Percentiles rank a stretch among this genome's conserved stretches.
Conservation (phyloP, 2,329 filamentous ascomycete genomes). For the Fusarium graminum region DNA sequence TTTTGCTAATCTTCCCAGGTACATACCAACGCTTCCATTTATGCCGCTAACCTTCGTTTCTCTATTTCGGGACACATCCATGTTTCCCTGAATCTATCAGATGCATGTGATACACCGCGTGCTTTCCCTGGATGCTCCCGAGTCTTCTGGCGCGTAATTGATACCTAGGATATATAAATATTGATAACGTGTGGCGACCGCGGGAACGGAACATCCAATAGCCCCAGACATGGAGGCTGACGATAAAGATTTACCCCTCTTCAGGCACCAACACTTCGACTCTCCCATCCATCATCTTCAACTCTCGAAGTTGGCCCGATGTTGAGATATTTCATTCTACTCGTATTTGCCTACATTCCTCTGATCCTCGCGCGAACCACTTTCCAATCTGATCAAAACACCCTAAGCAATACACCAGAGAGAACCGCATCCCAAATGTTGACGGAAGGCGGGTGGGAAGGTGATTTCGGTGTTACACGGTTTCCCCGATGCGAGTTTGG, state of each 20-base stretch:
- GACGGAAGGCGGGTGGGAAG: background rate
- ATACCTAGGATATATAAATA: too few species aligned
- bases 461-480: background rate
- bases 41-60: too few species aligned
- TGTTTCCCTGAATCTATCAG: too few species aligned
- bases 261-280: background rate
- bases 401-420: background rate
- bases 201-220: background rate
- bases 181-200: background rate
- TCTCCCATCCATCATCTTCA: background rate
- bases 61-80: too few species aligned
- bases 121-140: too few species aligned
- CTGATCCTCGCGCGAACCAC: too few species aligned
- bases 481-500: background rate
- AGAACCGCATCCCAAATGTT: background rate
- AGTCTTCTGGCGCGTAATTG: too few species aligned
- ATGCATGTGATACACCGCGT: background rate
- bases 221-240: background rate
- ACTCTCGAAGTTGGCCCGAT: background rate
- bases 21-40: too few species aligned
- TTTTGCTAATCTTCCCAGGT: too few species aligned
- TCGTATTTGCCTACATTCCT: background rate
- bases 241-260: background rate
- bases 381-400: background rate
- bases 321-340: background rate